phyloP scores from a whole-genome alignment of 768 basidiomycete genomes.

The Macrolepiota albuminosa region DNA sequence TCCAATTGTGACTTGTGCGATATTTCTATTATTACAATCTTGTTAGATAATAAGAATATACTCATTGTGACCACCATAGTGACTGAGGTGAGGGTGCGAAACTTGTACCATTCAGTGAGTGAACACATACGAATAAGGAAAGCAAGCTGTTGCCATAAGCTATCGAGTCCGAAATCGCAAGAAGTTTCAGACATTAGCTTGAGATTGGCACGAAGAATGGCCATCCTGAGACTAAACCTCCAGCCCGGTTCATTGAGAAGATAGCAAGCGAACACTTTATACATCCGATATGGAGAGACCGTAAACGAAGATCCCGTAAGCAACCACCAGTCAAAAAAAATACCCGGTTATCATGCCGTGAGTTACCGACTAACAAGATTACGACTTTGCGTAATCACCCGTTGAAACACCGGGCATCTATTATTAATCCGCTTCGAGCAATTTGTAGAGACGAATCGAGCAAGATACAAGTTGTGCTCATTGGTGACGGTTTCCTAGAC shows the following conservation, averaged over 20 bases:
- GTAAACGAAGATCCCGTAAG: not conserved
- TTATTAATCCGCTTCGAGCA: not conserved
- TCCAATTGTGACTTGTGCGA: too few relatives aligned
- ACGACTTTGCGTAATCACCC: not conserved
- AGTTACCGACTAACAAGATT: constrained; percentile 1
- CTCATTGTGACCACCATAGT: too few relatives aligned
- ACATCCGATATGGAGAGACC: not conserved
- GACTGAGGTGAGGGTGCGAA: too few relatives aligned
- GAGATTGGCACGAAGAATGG: not conserved
- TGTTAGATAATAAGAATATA: too few relatives aligned
- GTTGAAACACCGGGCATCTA: not conserved
- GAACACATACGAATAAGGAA: too few relatives aligned
- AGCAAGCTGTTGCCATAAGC: too few relatives aligned
- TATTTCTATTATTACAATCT: too few relatives aligned
- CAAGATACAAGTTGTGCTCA: not conserved
- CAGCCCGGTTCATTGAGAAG: not conserved
- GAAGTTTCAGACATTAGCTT: not conserved
- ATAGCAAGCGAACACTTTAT: not conserved
- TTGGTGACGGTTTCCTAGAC: not conserved
- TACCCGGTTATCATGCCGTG: not conserved
- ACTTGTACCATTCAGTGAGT: too few relatives aligned
- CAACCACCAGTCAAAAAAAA: not conserved
- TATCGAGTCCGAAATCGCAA: too few relatives aligned
- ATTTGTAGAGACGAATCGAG: not conserved
- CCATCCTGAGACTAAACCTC: constrained; percentile 5